Conservation (phyloP, 495 filamentous ascomycete species). For the Peziza echinospora region DNA sequence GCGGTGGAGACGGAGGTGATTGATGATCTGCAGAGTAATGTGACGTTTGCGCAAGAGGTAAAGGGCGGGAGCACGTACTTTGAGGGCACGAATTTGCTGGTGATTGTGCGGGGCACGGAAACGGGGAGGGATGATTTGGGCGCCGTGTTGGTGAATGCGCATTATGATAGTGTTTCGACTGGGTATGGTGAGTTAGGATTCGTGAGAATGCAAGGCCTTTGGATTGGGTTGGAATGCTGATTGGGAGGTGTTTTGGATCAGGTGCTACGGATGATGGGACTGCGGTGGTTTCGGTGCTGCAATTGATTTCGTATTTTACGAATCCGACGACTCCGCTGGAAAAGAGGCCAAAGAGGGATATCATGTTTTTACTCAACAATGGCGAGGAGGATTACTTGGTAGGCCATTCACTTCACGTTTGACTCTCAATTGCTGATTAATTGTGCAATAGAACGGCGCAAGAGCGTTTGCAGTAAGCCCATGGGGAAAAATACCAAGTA, state of each 20-base stretch:
- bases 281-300: conserved; percentile 64
- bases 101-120: conserved; percentile 58
- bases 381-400: conserved; percentile 77
- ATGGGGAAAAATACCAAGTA: conserved; percentile 27
- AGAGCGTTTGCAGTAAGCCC: conserved; percentile 69
- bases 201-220: no score
- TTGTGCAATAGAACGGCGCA: conserved; percentile 46
- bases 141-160: conserved; percentile 56
- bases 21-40: conserved; percentile 61
- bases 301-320: conserved; percentile 77
- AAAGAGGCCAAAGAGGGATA: conserved; percentile 54
- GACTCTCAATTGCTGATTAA: conserved; percentile 1
- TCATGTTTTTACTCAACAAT: conserved; percentile 81
- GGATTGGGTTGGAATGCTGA: no score
- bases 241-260: conserved; percentile 10
- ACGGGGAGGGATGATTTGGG: background rate
- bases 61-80: conserved; percentile 47
- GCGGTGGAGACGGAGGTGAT: conserved; percentile 38
- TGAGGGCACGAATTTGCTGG: conserved; percentile 79
- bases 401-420: no score
- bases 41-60: conserved; percentile 30
- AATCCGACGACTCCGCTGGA: conserved; percentile 26
- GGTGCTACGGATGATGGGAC: conserved; percentile 90
- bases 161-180: conserved; percentile 87
- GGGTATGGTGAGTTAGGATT: conserved; percentile 35